phyloP scores from a whole-genome alignment of 192 early-diverging fungal species.

The Gaertneriomyces sp. region DNA sequence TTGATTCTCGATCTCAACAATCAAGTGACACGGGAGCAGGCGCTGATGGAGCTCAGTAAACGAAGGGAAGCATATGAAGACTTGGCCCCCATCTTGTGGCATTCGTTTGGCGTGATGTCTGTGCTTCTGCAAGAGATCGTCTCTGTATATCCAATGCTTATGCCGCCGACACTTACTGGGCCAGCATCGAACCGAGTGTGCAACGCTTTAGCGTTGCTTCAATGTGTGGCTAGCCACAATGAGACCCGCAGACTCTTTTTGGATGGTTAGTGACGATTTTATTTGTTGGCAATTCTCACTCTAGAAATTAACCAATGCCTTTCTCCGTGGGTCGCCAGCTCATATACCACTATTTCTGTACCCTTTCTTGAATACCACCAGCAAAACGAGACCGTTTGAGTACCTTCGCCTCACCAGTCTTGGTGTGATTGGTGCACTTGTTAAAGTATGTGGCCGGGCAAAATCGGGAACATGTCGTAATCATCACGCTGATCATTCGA shows the following conservation, averaged over 20 bases:
- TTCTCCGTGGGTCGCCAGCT: slow-evolving; percentile 42
- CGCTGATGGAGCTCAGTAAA: slow-evolving; percentile 88
- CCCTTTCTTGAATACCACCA: slow-evolving; percentile 94
- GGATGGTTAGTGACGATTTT: slow-evolving; percentile 53
- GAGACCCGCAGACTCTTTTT: slow-evolving; percentile 83
- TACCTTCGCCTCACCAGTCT: slow-evolving; percentile 91
- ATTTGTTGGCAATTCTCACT: neutral
- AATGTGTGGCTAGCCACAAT: slow-evolving; percentile 92
- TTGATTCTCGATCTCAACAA: slow-evolving; percentile 84
- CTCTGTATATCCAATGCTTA: slow-evolving; percentile 86
- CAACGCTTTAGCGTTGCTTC: slow-evolving; percentile 90
- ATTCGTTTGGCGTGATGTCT: slow-evolving; percentile 93
- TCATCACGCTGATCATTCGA: neutral
- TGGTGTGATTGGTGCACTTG: slow-evolving; percentile 93
- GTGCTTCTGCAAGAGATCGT: slow-evolving; percentile 95
- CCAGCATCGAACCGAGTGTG: slow-evolving; percentile 93
- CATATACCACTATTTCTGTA: slow-evolving; percentile 97
- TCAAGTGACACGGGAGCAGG: slow-evolving; percentile 72
- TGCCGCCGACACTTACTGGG: slow-evolving; percentile 80
- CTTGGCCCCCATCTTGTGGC: slow-evolving; percentile 95
- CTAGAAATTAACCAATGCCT: neutral
- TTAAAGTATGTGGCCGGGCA: slow-evolving; percentile 62
- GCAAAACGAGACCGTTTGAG: slow-evolving; percentile 93
- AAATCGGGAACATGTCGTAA: neutral
- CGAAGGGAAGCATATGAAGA: slow-evolving; percentile 94